Percentiles rank a stretch among this genome's conserved stretches.
Evolutionary conservation across 169 alveolate species (phyloP).

Genomic region (Cryptosporidium ryanae): DNA sequence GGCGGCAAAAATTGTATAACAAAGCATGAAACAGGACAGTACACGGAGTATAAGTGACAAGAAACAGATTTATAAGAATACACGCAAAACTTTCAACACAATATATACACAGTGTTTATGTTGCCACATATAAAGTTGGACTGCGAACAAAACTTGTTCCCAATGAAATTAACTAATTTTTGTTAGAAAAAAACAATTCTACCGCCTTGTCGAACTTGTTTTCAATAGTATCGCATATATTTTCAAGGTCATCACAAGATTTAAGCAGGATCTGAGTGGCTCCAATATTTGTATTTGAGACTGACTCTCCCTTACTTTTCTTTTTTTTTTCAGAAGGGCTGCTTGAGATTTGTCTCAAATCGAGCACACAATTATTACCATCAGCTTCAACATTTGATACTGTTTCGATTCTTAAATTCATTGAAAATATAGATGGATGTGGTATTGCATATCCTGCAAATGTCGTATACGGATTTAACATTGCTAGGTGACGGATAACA

Average conservation of each 20-base stretch:
- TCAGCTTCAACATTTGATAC: constrained; percentile 57
- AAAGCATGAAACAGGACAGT: no score
- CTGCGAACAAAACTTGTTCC: background rate
- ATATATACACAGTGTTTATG: no score
- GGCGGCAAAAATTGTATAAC: no score
- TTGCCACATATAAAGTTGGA: no score
- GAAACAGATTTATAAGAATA: no score
- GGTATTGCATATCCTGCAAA: constrained; percentile 76
- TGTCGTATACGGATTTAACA: constrained; percentile 69
- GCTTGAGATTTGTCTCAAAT: background rate
- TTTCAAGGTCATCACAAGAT: constrained; percentile 56
- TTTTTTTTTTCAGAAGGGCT: background rate
- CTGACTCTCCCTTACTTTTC: background rate
- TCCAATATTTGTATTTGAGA: background rate
- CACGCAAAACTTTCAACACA: no score
- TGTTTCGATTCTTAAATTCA: constrained; percentile 69
- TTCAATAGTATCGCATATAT: constrained; percentile 45
- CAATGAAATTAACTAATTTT: no score
- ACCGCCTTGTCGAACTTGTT: constrained; percentile 43
- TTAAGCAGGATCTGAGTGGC: constrained; percentile 33
- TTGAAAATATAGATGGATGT: constrained; percentile 60
- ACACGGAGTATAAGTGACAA: no score
- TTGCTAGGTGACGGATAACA: constrained; percentile 60
- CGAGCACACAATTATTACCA: background rate
- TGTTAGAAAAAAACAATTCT: background rate